Conservation (phyloP, 495 filamentous ascomycete species). For the Penicillium ochrochloron region DNA sequence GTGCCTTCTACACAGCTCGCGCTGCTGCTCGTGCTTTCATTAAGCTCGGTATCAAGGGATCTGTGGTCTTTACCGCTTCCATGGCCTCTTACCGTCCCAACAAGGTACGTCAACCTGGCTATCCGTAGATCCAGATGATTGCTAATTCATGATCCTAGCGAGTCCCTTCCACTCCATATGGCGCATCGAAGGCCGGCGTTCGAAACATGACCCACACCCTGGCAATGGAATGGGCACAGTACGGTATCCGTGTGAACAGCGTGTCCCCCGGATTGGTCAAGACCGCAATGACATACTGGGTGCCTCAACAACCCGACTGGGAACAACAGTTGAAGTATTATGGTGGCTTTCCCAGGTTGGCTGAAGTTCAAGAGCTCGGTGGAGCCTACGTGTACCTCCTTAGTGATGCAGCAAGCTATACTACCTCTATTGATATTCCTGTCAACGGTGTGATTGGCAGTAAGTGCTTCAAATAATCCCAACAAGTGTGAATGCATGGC, state of each 20-base stretch:
- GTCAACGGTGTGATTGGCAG: conserved; percentile 41
- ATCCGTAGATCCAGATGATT: too few species aligned
- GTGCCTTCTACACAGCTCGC: conserved; percentile 44
- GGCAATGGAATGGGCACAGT: conserved; percentile 53
- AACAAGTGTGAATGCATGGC: too few species aligned
- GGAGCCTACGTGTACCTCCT: conserved; percentile 50
- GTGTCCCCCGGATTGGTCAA: conserved; percentile 45
- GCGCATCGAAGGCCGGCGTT: conserved; percentile 38
- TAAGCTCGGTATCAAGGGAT: conserved; percentile 46
- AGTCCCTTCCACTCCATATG: conserved; percentile 40
- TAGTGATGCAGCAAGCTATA: conserved; percentile 47
- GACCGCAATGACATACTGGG: conserved; percentile 47
- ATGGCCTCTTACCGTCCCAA: conserved; percentile 56
- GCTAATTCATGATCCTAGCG: conserved; percentile 24
- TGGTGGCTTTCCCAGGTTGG: conserved; percentile 46
- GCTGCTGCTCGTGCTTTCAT: conserved; percentile 47
- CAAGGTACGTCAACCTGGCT: conserved; percentile 27
- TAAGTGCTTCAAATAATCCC: conserved; percentile 17
- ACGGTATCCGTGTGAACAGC: conserved; percentile 52
- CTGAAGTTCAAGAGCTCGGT: conserved; percentile 45
- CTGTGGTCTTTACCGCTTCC: conserved; percentile 50
- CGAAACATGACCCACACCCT: conserved; percentile 47
- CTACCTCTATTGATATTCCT: conserved; percentile 48
- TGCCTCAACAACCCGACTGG: conserved; percentile 46
- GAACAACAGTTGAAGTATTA: conserved; percentile 51